phyloP scores from a whole-genome alignment of 2,329 filamentous ascomycete genomes.

The Aureobasidium sp. region DNA sequence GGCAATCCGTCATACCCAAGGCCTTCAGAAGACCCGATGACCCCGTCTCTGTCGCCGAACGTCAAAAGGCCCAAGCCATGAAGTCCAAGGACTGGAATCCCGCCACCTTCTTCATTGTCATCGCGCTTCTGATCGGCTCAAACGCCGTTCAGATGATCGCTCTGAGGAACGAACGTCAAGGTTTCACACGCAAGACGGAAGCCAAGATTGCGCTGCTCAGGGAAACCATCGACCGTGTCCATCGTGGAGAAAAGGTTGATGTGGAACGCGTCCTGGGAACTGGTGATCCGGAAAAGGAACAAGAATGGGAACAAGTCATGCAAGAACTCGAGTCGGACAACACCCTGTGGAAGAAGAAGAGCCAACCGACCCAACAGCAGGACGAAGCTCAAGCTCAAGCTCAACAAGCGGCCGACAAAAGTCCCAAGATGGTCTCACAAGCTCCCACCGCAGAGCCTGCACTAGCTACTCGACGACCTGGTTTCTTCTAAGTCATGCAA shows the following conservation, averaged over 20 bases:
- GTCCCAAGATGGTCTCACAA: slow-evolving; percentile 5
- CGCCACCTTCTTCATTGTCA: slow-evolving; percentile 58
- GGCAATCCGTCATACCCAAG: slow-evolving; percentile 31
- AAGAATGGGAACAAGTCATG: slow-evolving; percentile 69
- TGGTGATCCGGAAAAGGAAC: slow-evolving; percentile 66
- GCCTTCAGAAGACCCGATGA: slow-evolving; percentile 24
- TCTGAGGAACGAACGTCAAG: slow-evolving; percentile 66
- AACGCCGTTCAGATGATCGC: slow-evolving; percentile 91
- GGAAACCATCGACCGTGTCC: slow-evolving; percentile 66
- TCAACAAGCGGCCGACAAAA: background rate
- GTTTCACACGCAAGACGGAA: slow-evolving; percentile 69
- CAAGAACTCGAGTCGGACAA: slow-evolving; percentile 15
- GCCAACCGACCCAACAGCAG: background rate
- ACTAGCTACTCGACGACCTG: background rate
- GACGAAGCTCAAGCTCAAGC: background rate
- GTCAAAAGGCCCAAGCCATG: slow-evolving; percentile 15
- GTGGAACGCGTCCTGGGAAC: slow-evolving; percentile 77
- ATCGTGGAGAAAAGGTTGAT: slow-evolving; percentile 70
- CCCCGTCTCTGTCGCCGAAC: slow-evolving; percentile 20
- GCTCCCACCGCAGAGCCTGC: background rate
- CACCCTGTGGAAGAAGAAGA: slow-evolving; percentile 14
- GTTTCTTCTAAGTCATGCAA: slow-evolving; percentile 2
- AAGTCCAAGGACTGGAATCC: slow-evolving; percentile 44
- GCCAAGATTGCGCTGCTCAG: slow-evolving; percentile 68
- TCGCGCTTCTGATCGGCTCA: slow-evolving; percentile 76